Evolutionary conservation across 352 stramenopile species (phyloP), one percentile per base, ranked within the genome.

Genomic region (Peronospora farinosa): DNA sequence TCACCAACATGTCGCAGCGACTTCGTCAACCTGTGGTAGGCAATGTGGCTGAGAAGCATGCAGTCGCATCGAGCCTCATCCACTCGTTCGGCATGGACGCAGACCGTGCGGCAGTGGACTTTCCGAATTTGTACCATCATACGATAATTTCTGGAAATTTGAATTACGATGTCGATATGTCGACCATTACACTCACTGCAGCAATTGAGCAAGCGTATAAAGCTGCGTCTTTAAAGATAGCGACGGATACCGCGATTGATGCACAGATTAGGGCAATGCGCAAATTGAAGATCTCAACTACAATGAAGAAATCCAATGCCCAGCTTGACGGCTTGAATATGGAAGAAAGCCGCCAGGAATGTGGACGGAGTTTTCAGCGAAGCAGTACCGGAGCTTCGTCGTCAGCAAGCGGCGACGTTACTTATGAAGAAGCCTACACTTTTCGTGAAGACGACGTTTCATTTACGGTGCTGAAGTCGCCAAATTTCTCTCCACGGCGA

Each of bases 101-200:
- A 0, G 81, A 92, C 41, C 68, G 72, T 21, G 78, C 76, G 0
- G 74, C 67, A 4, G 72, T 90, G 16, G 80, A 93, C 49, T 90
- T 93, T 36, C 82, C 79, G 16, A 86, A 91, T 58, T 49, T 91
- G 7, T 93, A 88, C 15, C 79, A 93, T 37, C 82, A 93, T 60
- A 93, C 79, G 11, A 83, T 93, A 38, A 41, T 93, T 11, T 77
- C 75, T 0, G 79, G 82, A 9, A 92, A 92, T 45, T 52, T 92
- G 13, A 89, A 90, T 41, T 92, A 88, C 56, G 74, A 84, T 36
- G 50, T 92, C 1, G 69, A 81, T 33, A 67, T 87, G 61, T 60
- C 67, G 8, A 62, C 51, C 0, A 51, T 60, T 4, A 57, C 40
- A 1, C 51, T 91, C 15, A 30, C 58, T 2, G 51, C 57, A 12